Evolutionary conservation across 1,284 basidiomycete genomes (phyloP).

Genomic region (Rhodotorula sp.): DNA sequence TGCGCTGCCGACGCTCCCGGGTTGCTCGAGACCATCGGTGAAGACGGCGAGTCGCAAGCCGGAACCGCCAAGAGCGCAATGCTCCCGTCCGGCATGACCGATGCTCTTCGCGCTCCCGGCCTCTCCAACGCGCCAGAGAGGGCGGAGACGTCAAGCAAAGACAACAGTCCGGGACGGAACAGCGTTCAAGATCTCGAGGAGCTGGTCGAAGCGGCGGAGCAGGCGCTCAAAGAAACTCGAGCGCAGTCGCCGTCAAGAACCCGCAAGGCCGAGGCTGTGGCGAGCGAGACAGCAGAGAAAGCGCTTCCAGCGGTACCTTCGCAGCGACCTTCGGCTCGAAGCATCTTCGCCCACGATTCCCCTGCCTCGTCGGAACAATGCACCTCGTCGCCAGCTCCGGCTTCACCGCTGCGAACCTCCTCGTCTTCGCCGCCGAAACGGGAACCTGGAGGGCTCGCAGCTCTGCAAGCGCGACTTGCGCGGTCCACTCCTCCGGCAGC

Average conservation of each 20-base stretch:
- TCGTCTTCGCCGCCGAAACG: slow-evolving; percentile 2
- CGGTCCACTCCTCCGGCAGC: background rate
- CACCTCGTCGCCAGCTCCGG: background rate
- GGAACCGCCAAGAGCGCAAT: slow-evolving; percentile 38
- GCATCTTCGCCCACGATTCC: slow-evolving; percentile 15
- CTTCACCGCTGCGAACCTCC: no score
- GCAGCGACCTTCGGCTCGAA: slow-evolving; percentile 6
- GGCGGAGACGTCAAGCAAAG: background rate
- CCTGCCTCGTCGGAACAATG: background rate
- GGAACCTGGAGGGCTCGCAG: slow-evolving; percentile 19
- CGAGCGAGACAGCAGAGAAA: background rate
- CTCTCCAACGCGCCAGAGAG: background rate
- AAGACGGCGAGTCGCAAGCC: slow-evolving; percentile 46
- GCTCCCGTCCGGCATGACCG: slow-evolving; percentile 3
- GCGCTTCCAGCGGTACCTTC: background rate
- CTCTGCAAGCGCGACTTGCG: slow-evolving; percentile 27
- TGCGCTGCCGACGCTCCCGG: background rate
- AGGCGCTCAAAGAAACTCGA: slow-evolving; percentile 6
- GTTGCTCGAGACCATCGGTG: slow-evolving; percentile 46
- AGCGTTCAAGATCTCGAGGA: slow-evolving; percentile 35
- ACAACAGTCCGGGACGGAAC: background rate
- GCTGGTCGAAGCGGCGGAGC: slow-evolving; percentile 26
- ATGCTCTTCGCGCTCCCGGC: background rate
- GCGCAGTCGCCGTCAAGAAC: background rate
- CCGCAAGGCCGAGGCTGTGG: background rate